phyloP scores from a whole-genome alignment of 169 alveolate genomes.

The Babesia sp. region DNA sequence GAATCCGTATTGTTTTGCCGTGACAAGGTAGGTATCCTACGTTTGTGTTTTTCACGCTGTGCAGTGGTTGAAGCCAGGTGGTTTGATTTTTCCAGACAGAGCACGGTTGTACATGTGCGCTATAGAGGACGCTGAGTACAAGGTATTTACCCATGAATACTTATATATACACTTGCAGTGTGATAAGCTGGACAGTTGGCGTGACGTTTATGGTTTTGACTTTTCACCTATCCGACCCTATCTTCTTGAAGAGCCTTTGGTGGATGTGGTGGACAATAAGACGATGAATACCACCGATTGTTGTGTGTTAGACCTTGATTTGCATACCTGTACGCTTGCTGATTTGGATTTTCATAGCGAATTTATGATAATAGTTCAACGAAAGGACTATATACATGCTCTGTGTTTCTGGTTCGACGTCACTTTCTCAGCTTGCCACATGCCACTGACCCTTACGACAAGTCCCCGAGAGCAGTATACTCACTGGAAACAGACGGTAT shows the following conservation, averaged over 20 bases:
- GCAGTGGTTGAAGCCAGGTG: constrained; percentile 91
- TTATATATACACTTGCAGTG: constrained; percentile 28
- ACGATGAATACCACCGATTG: constrained; percentile 84
- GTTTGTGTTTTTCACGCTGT: background rate
- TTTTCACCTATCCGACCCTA: constrained; percentile 88
- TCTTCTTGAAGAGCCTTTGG: constrained; percentile 93
- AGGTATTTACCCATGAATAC: constrained; percentile 43
- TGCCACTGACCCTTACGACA: constrained; percentile 86
- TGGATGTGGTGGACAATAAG: constrained; percentile 88
- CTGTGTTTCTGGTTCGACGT: constrained; percentile 92
- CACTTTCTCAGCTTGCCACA: constrained; percentile 84
- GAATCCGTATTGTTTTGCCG: constrained; percentile 95
- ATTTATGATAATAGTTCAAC: constrained; percentile 71
- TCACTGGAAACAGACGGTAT: constrained; percentile 93
- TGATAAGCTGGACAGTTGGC: constrained; percentile 94
- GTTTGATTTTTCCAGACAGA: constrained; percentile 95
- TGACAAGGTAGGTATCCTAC: constrained; percentile 80
- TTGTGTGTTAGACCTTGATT: constrained; percentile 85
- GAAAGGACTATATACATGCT: constrained; percentile 87
- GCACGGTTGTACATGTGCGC: constrained; percentile 93
- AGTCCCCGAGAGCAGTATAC: constrained; percentile 84
- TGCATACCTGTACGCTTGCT: constrained; percentile 86
- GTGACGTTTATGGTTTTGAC: constrained; percentile 93
- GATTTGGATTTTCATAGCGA: constrained; percentile 90
- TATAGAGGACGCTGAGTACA: constrained; percentile 96